Evolutionary conservation across 164 flowering plant species (phyloP).

Genomic region (Platanus orientalis): DNA sequence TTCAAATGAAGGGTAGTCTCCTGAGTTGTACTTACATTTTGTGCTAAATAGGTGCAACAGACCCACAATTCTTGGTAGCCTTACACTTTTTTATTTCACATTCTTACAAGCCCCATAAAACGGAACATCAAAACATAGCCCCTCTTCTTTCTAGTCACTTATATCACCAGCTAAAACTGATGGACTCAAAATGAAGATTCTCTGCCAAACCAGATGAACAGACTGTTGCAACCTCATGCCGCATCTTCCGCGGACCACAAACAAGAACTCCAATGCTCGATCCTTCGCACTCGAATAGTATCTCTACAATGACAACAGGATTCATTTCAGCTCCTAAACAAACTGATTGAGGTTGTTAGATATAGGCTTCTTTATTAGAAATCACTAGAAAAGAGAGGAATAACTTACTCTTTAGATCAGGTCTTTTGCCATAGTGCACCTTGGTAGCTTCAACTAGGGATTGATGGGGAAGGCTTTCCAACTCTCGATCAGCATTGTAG

Average conservation of each 20-base stretch:
- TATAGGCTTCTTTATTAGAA: not conserved
- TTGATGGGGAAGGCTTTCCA: slow-evolving; percentile 56
- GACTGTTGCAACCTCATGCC: slow-evolving; percentile 53
- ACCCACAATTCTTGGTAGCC: too few relatives aligned
- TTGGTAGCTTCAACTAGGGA: slow-evolving; percentile 48
- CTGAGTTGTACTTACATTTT: too few relatives aligned
- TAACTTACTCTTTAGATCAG: slow-evolving; percentile 52
- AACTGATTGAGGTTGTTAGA: too few relatives aligned
- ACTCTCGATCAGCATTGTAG: slow-evolving; percentile 22
- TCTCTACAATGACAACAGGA: slow-evolving; percentile 30
- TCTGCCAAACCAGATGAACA: slow-evolving; percentile 47
- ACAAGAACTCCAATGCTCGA: too few relatives aligned
- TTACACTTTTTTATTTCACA: too few relatives aligned
- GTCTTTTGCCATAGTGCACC: slow-evolving; percentile 63
- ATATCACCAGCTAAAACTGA: slow-evolving; percentile 67
- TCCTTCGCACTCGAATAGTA: slow-evolving; percentile 37
- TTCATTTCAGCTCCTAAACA: too few relatives aligned
- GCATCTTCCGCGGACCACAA: slow-evolving; percentile 52
- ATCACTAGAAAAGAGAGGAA: not conserved
- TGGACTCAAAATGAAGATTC: slow-evolving; percentile 55
- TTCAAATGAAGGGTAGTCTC: too few relatives aligned
- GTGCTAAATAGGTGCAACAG: too few relatives aligned
- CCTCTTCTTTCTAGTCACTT: too few relatives aligned
- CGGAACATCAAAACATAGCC: too few relatives aligned
- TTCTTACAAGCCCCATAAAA: too few relatives aligned